Evolutionary conservation across 129 eudicot genomes (phyloP), one percentile per base, ranked within the genome.

Genomic region (Tagetes erecta): DNA sequence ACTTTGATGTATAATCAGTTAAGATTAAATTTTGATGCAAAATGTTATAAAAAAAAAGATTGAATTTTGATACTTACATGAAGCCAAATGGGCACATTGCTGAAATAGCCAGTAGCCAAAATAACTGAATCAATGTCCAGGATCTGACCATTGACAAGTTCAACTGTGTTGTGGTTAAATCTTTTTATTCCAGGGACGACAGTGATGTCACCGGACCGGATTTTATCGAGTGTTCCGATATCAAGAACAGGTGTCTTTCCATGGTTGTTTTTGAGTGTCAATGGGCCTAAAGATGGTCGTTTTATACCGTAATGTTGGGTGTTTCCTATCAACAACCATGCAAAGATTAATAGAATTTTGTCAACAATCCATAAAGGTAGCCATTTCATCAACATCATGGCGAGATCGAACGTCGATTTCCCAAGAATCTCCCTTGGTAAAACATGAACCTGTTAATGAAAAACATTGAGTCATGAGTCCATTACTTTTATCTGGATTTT

Each of bases 81-180:
- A 5, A 90, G 92, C 98, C 97, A 90, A 50, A 81, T 83, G 8
- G 98, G 96, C 7, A 93, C 95, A 70, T 93, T 93, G 89, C 98
- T 93, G 80, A 85, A 67, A 81, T 90, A 93, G 20, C 97, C 97
- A 8, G 96, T 93, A 7, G 98, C 98, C 68, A 93, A 68, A 77
- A 90, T 75, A 9, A 93, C 96, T 1, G 92, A 68, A 79, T 93
- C 96, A 1, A 88, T 64, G 34, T 88, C 87, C 3, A 88, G 73
- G 35, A 76, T 78, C 11, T 88, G 76, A 8, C 97, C 94, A 70
- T 86, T 78, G 56, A 80, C 83, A 50, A 94, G 80, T 78, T 94
- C 91, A 1, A 93, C 92, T 5, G 56, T 75, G 12, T 58, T 72
- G 8, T 63, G 55, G 6, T 78, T 71, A 74, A 93, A 93, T 41